Conservation (phyloP, 164 flowering plant species). For the Kingdonia uniflora region DNA sequence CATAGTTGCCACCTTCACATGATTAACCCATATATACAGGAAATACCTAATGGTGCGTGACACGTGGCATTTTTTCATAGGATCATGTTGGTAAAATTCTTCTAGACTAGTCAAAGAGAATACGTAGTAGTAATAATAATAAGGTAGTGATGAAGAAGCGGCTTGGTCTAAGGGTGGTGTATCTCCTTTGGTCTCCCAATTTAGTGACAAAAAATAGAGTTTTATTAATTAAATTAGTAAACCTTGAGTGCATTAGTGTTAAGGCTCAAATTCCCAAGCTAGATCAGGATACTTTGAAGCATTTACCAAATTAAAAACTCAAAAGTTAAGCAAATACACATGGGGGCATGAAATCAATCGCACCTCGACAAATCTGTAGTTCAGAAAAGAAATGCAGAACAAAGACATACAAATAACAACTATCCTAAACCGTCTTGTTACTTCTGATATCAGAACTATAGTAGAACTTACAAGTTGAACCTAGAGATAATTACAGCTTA, state of each 20-base stretch:
- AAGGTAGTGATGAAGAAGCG: constrained; percentile 11
- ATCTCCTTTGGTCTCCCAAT: constrained; percentile 34
- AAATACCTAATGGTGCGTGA: constrained; percentile 8
- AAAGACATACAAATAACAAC: too few species aligned
- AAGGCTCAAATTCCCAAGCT: constrained; percentile 14
- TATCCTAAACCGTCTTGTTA: too few species aligned
- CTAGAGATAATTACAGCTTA: too few species aligned
- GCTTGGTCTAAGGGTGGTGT: constrained; percentile 19
- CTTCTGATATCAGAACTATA: too few species aligned
- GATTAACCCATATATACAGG: constrained; percentile 8
- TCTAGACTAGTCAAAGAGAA: constrained; percentile 10
- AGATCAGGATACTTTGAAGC: constrained; percentile 1
- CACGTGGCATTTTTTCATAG: constrained; percentile 17
- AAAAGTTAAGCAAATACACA: too few species aligned
- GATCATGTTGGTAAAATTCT: neutral
- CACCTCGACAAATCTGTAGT: too few species aligned
- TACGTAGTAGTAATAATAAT: neutral
- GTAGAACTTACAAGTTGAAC: too few species aligned
- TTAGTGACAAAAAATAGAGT: constrained; percentile 16
- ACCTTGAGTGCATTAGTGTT: neutral
- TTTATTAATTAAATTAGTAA: neutral
- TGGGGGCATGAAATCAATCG: too few species aligned
- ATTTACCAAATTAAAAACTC: too few species aligned
- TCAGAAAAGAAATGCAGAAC: too few species aligned
- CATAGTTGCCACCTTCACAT: constrained; percentile 22